These are phyloP conservation scores for Sclerotinia trifoliorum DNA, from an alignment of 2,329 filamentous ascomycete genomes.

Conservation along the genomic window DNA sequence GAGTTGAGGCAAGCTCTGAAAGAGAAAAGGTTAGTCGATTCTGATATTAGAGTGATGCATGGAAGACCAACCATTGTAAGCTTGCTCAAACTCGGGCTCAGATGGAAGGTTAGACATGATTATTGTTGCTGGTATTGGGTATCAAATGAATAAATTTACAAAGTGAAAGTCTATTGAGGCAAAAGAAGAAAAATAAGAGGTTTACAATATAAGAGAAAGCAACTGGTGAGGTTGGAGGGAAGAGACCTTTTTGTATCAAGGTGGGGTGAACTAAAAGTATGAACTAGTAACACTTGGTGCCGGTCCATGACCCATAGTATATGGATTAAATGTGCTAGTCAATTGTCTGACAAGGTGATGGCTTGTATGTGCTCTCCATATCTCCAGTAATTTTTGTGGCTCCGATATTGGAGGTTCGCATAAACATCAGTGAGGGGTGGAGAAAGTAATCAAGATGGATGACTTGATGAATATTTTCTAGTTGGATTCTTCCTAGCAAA, in stretches of 20 bases:
- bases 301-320: conserved; percentile 8
- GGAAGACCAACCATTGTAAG: conserved; percentile 73
- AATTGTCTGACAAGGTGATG: not conserved
- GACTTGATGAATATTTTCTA: not conserved
- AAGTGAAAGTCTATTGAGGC: not conserved
- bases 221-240: not conserved
- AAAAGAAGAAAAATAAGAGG: not conserved
- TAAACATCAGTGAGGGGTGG: not conserved
- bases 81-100: conserved; percentile 98
- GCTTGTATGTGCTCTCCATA: not conserved
- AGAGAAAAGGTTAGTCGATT: conserved; percentile 14
- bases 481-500: not conserved
- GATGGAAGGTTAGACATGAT: conserved; percentile 77
- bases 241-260: conserved; percentile 19
- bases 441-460: not conserved
- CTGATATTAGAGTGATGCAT: not conserved
- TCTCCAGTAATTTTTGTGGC: not conserved
- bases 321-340: not conserved
- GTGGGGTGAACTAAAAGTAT: conserved; percentile 5
- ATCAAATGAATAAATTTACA: not conserved
- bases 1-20: conserved; percentile 86
- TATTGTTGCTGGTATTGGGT: conserved; percentile 16
- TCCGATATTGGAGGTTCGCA: conserved; percentile 17
- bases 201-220: not conserved
- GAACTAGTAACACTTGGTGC: conserved; percentile 16